Base-by-base conservation (phyloP, 2,329 filamentous ascomycete species). In the Camptophora hylomeconis region DNA sequence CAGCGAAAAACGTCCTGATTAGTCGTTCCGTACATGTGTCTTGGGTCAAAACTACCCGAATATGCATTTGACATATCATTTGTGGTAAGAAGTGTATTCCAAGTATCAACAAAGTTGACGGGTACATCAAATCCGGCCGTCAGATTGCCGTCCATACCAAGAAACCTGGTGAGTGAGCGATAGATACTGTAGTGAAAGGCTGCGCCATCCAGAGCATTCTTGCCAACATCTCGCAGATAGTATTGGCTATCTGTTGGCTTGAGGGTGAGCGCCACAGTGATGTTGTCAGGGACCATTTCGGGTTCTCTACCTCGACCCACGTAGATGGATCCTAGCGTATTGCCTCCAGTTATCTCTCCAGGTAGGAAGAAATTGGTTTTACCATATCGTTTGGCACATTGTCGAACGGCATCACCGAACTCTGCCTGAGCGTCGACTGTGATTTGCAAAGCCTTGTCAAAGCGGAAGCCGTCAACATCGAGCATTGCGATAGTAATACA, bases 1-100 rank as follows among this genome's bases (percentile, higher is more conserved):
- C 72, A 76, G 17, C 71, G 60, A 41, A 76, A 70, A 5, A 76
- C 69, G 44, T 76, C 72, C 50, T 77, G 72, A 43, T 76, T 76
- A 5, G 69, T 72, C 2, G 65, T 62, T 27, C 72, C 72, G 42
- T 67, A 75, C 60, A 76, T 65, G 45, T 76, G 71, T 2, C 72
- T 61, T 3, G 72, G 72, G 39, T 77, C 72, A 37, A 73, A 71
- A 30, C 65, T 49, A 18, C 69, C 70, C 2, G 66, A 73, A 42
- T 71, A 67, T 3, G 65, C 58, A 39, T 75, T 75, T 37, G 68
- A 51, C 39, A 75, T 52, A 41, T 75, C 71, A 38, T 75, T 73
- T 3, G 66, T 68, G 30, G 59, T 46, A 5, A 73, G 45, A 48
- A 74, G 67, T 15, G 61, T 50, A 32, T 68, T 60, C 70, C 71